A percentile compares a stretch with the other conserved stretches of the same genome.
These are phyloP conservation scores for Thielaviopsis ethacetica DNA, from an alignment of 2,329 filamentous ascomycete species.

Conservation along the genomic window DNA sequence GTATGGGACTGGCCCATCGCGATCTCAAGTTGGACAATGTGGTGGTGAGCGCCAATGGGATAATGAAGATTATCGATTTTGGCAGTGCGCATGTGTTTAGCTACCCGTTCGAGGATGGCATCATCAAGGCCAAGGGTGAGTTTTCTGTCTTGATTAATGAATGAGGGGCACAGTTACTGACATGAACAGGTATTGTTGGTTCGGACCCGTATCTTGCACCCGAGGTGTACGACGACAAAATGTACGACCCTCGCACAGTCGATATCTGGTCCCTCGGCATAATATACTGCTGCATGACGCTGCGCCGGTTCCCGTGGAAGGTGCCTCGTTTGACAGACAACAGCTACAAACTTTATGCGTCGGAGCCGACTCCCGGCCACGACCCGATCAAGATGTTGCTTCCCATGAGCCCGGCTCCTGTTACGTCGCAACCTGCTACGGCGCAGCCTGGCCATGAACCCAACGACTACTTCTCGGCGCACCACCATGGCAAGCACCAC, in stretches of 20 bases:
- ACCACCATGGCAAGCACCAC: constrained; percentile 8
- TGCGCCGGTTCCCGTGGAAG: constrained; percentile 94
- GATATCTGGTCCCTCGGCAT: constrained; percentile 98
- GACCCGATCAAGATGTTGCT: constrained; percentile 37
- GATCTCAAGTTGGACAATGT: constrained; percentile 97
- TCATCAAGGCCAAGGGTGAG: constrained; percentile 67
- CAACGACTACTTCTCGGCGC: constrained; percentile 6
- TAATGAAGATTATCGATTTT: constrained; percentile 99
- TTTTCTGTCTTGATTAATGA: neutral
- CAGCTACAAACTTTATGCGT: constrained; percentile 83
- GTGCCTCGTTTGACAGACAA: constrained; percentile 82
- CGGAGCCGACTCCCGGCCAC: constrained; percentile 63
- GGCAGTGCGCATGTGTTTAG: constrained; percentile 93
- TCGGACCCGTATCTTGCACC: constrained; percentile 92
- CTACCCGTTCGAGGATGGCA: constrained; percentile 88
- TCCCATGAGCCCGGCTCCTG: constrained; percentile 27
- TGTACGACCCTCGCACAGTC: constrained; percentile 84
- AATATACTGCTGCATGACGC: constrained; percentile 97
- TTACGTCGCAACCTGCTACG: constrained; percentile 18
- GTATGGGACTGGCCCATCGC: constrained; percentile 84
- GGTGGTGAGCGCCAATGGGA: constrained; percentile 86
- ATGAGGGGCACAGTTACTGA: constrained; percentile 11
- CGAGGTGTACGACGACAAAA: constrained; percentile 85
- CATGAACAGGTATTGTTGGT: constrained; percentile 44
- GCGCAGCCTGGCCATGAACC: constrained; percentile 7